phyloP scores from a whole-genome alignment of 441 rosid species.

The Biscutella laevigata region DNA sequence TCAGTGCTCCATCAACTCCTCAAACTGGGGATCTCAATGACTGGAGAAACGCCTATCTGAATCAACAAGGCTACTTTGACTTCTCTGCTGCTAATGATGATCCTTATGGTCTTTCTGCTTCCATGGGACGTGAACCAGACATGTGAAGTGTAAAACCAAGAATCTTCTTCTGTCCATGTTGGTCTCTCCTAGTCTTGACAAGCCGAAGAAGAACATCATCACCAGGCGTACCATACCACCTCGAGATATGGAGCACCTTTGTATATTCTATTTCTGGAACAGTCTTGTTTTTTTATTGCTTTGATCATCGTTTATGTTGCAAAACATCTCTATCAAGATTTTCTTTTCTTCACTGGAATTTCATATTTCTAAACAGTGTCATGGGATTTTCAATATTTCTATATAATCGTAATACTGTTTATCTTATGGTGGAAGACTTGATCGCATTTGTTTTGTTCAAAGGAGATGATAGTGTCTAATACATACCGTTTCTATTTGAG shows the following conservation, averaged over 20 bases:
- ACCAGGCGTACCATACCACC: no score
- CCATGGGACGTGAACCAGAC: slow-evolving; percentile 7
- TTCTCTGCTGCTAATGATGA: slow-evolving; percentile 14
- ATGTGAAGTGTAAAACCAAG: not conserved
- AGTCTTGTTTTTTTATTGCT: not conserved
- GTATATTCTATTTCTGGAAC: not conserved
- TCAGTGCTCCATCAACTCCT: not conserved
- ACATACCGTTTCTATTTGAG: not conserved
- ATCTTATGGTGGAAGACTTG: no score
- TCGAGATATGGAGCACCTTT: not conserved
- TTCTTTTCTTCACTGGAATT: not conserved
- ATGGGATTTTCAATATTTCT: not conserved
- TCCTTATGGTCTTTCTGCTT: not conserved
- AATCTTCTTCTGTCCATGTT: not conserved
- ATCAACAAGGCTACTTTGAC: slow-evolving; percentile 5
- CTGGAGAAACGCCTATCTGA: not conserved
- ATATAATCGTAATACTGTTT: no score
- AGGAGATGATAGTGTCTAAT: not conserved
- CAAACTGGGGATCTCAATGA: slow-evolving; percentile 4
- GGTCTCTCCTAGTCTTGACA: not conserved
- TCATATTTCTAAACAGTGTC: not conserved
- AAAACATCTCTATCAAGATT: not conserved
- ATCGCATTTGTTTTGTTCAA: not conserved
- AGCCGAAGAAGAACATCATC: not conserved
- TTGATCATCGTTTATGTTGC: not conserved